Base-by-base conservation (phyloP, 495 filamentous ascomycete species). In the Astrocystis sublimbata region DNA sequence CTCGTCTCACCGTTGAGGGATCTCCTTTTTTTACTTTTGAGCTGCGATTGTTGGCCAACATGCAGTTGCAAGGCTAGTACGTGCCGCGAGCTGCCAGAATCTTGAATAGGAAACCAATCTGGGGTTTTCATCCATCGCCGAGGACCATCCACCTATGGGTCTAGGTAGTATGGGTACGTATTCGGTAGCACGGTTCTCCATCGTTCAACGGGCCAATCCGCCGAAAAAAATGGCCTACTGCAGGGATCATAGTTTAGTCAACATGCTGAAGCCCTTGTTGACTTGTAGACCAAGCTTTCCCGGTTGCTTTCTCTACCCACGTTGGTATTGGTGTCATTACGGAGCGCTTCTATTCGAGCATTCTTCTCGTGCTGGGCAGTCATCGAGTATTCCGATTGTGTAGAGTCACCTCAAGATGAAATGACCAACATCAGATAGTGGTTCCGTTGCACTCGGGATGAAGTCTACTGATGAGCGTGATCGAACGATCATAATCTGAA, bases 201-300 rank as follows among this genome's bases (percentile, higher is more conserved):
- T 26, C 15, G 13, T 43, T 10, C 10, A 35, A 21, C 54, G 54
- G 54, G 28, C 35, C 17, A 43, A 57, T 57, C 54, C 54, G 40
- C 54, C 28, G 23, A 17, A 1, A 10, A 19, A 57, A 4, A 17
- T 42, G 36, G 54, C 26, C 54, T 41, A 43, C 43, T 43, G 40
- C 54, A 57, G 33, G 26, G 54, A 33, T 57, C 54, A 38, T 10
- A 57, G 54, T 57, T 28, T 10, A 57, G 54, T 57, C 40, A 57
- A 40, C 54, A 33, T 28, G 26, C 53, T 33, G 40, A 38, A 36
- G 52, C 52, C 36, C 28, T 28, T 13, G 33, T 30, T 45, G 45
- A 57, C 43, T 57, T n/a, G 40, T 28, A 57, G 43, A 57, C 36
- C 54, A 57, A 57, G 54, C 54, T 57, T 57, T 57, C 53, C 31